Base-by-base conservation (phyloP, 352 stramenopile species). In the Bremia lactucae region DNA sequence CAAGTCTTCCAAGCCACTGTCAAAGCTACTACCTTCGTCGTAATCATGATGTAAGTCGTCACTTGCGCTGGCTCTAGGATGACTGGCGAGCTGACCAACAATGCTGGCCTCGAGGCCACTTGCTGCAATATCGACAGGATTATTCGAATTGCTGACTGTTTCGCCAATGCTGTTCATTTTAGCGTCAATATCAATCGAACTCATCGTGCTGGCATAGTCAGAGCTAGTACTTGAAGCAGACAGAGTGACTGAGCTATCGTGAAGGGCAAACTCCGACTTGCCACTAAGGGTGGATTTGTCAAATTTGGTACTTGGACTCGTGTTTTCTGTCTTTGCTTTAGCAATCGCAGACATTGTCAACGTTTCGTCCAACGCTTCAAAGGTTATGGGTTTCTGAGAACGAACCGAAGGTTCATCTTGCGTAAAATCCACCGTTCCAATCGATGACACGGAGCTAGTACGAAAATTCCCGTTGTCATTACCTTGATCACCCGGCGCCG, bases 341-440 rank as follows among this genome's bases (percentile, higher is more conserved):
- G 39, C 48, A 23, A 54, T 54, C 11, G 35, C 58, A 31, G 58
- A 67, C 41, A 60, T 42, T 10, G 62, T 64, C 35, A 67, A 48
- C 22, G 57, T 68, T 39, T 70, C 56, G 23, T 73, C 55, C 37
- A 69, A 35, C 13, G 55, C 49, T 35, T 53, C 54, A 31, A 73
- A 65, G 2, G 28, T 36, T 31, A 54, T 42, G 16, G 49, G 55
- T 18, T 56, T 52, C 16, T 55, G 28, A 19, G 31, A 31, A 14
- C 55, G 57, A 56, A 70, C 46, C 11, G 57, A 62, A 7, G 59
- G 59, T 7, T 62, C 59, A 6, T 72, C 62, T 26, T 57, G 50
- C 2, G 62, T 72, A 36, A 75, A 75, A 46, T 83, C 66, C 7
- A 83, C 67, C 13, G 70, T 83, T 13, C 67, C 70, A 26, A 79